Base-by-base conservation (phyloP, 129 eudicot genomes). In the Flaveria robusta region DNA sequence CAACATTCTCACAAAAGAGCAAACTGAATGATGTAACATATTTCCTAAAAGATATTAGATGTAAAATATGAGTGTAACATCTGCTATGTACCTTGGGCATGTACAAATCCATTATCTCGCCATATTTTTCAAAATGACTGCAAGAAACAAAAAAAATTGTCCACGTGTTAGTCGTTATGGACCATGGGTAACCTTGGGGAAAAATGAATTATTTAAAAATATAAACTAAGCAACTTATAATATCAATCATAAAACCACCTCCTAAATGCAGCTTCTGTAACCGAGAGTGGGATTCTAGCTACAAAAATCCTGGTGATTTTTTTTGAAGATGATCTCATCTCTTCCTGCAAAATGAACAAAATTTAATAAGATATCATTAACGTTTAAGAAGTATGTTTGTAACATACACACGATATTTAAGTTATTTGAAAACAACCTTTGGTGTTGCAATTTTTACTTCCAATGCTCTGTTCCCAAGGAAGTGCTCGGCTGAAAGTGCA, bases 401-500 rank as follows among this genome's bases (percentile, higher is more conserved):
- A 66, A 72, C 37, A 45, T 41, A 34, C 49, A 9, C 66, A 71
- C 6, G 49, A 46, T 71, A 29, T 62, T 41, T 23, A 55, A 10
- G 41, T 7, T 47, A 16, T 24, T 41, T 46, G 68, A 72, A 74
- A 66, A 72, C 31, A 80, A 94, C 99, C 99, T 89, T 95, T 45
- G 99, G 99, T 71, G 97, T 95, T 37, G 99, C 99, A 74, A 95
- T 84, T 83, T 95, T 91, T 42, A 95, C 99, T 89, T 95, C 99
- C 75, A 95, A 88, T 69, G 78, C 78, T 81, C 99, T 95, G 77
- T 85, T 86, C 42, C 97, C 99, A 66, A 95, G 90, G 26, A 75
- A 54, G 81, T 95, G 99, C 79, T 95, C 99, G 15, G 89, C 87
- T 2, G 92, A 76, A 34, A 95, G 75, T 66, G 97, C 96, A 83